Percentiles rank a stretch among this genome's conserved stretches.
These are phyloP conservation scores for Climacium dendroides DNA, from an alignment of 225 moss, liverwort and hornwort genomes.

Conservation along the genomic window DNA sequence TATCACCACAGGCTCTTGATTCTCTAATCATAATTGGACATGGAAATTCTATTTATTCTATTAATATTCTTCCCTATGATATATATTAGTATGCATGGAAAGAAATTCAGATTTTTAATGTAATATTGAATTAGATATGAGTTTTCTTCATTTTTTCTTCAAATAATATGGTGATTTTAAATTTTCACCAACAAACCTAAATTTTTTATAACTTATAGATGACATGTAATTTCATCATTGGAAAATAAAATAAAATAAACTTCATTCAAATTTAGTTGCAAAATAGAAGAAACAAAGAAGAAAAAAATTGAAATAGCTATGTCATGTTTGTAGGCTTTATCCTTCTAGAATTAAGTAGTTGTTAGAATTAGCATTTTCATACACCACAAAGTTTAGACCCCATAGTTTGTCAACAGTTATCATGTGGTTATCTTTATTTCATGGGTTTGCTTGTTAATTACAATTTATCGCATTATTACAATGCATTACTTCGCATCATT, in stretches of 20 bases:
- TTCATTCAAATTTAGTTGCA: neutral
- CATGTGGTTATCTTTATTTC: too few relatives aligned
- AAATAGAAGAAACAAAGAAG: neutral
- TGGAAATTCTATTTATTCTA: too few relatives aligned
- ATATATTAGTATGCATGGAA: rapidly evolving
- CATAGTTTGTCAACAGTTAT: too few relatives aligned
- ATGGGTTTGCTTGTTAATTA: too few relatives aligned
- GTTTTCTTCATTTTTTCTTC: neutral
- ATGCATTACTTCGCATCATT: too few relatives aligned
- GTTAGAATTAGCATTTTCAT: rapidly evolving
- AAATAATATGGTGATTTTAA: neutral
- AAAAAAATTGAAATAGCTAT: neutral
- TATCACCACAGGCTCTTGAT: rapidly evolving
- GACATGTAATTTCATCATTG: neutral
- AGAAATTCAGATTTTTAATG: too few relatives aligned
- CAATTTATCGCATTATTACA: too few relatives aligned
- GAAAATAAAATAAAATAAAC: neutral
- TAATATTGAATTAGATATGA: neutral
- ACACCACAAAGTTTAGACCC: too few relatives aligned
- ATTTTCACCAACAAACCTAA: neutral
- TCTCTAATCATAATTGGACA: too few relatives aligned
- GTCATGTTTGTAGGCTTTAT: neutral
- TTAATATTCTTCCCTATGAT: neutral
- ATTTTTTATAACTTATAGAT: neutral
- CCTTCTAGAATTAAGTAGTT: neutral